These are phyloP conservation scores for Pythium plurisporium DNA, from an alignment of 352 stramenopile species.

Conservation along the genomic window DNA sequence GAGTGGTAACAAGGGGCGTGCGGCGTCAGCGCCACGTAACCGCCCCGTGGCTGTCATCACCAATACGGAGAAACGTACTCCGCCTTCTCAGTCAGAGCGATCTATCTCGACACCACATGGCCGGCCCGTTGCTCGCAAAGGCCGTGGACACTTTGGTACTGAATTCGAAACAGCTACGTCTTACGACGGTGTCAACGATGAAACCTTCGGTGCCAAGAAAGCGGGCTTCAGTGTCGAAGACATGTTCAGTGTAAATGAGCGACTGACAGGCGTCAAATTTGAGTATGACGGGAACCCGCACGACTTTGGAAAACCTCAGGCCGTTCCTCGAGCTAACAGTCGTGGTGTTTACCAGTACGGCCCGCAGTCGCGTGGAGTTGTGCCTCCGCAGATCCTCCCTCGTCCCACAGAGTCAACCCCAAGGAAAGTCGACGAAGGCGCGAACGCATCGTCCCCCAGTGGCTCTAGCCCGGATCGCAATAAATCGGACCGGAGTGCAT, in stretches of 20 bases:
- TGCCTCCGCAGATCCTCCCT: constrained; percentile 41
- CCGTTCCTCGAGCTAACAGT: background rate
- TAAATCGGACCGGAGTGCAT: constrained; percentile 44
- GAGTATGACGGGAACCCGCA: constrained; percentile 95
- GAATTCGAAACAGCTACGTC: constrained; percentile 76
- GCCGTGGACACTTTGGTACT: constrained; percentile 78
- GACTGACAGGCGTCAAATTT: constrained; percentile 88
- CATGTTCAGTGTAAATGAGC: constrained; percentile 95
- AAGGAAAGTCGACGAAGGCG: constrained; percentile 1
- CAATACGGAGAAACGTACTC: constrained; percentile 41
- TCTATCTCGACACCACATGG: constrained; percentile 72
- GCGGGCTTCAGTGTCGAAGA: constrained; percentile 90
- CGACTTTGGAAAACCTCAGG: constrained; percentile 82
- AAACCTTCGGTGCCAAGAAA: constrained; percentile 80
- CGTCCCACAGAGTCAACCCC: constrained; percentile 21
- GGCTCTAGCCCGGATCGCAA: constrained; percentile 23
- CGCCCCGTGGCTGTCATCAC: constrained; percentile 43
- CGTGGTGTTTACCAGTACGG: constrained; percentile 53
- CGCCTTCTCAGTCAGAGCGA: constrained; percentile 29
- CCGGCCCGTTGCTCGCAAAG: constrained; percentile 35
- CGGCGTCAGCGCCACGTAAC: constrained; percentile 72
- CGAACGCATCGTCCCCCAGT: constrained; percentile 3
- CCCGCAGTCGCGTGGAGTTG: constrained; percentile 32
- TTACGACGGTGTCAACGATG: constrained; percentile 82
- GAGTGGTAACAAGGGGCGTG: constrained; percentile 37